Evolutionary conservation across 768 basidiomycete genomes (phyloP).

Genomic region (Dacryopinax primogenitus): DNA sequence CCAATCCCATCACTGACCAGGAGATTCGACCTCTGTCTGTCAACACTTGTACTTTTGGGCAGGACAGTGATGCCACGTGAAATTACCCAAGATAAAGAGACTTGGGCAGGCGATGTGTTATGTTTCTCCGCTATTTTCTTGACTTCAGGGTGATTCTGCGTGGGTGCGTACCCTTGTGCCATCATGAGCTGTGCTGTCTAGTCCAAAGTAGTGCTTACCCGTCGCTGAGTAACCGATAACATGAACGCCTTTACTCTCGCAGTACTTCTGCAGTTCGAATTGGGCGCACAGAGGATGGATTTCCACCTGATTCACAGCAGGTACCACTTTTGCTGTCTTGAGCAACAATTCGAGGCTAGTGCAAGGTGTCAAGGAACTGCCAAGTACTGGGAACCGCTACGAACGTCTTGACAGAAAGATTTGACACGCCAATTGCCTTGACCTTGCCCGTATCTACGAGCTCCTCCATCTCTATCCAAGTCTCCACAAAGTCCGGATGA

Average conservation of each 20-base stretch:
- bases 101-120: slow-evolving; percentile 35
- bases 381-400: slow-evolving; percentile 14
- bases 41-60: slow-evolving; percentile 38
- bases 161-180: slow-evolving; percentile 31
- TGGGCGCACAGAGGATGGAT: slow-evolving; percentile 36
- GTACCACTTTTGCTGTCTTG: slow-evolving; percentile 33
- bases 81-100: slow-evolving; percentile 43
- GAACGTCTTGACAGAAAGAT: slow-evolving; percentile 26
- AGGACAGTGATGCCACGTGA: slow-evolving; percentile 34
- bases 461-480: slow-evolving; percentile 30
- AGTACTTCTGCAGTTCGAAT: slow-evolving; percentile 36
- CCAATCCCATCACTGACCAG: slow-evolving; percentile 26
- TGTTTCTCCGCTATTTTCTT: slow-evolving; percentile 37
- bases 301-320: slow-evolving; percentile 41
- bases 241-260: slow-evolving; percentile 37
- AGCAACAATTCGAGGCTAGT: slow-evolving; percentile 21
- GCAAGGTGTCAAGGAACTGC: not conserved
- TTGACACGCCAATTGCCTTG: slow-evolving; percentile 16
- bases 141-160: slow-evolving; percentile 38
- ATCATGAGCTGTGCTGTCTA: slow-evolving; percentile 1
- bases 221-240: slow-evolving; percentile 41
- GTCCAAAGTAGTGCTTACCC: slow-evolving; percentile 22
- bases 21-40: slow-evolving; percentile 41
- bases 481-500: slow-evolving; percentile 28
- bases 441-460: slow-evolving; percentile 19